Conservation (phyloP, 73 alveolate species). For the Paramecium octaurelia region DNA sequence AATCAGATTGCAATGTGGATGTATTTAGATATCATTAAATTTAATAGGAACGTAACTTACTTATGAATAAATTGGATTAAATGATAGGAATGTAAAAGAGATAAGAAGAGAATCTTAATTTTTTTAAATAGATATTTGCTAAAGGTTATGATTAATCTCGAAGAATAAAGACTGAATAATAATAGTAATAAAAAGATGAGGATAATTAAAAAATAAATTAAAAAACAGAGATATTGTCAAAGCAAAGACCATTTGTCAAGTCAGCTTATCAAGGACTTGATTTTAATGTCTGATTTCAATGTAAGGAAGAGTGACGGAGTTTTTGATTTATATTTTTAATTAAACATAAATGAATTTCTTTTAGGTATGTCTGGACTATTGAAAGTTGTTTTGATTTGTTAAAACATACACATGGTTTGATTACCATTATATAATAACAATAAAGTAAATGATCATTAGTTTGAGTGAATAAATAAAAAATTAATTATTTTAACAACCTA, state of each 20-base stretch:
- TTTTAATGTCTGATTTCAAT: not conserved
- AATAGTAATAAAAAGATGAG: not conserved
- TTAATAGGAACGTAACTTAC: not conserved
- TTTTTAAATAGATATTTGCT: not conserved
- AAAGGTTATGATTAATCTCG: conserved; percentile 3
- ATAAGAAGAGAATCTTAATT: conserved; percentile 1
- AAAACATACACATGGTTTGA: not conserved
- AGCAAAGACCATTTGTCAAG: conserved; percentile 10
- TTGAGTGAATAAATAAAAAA: not conserved
- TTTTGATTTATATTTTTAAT: not conserved
- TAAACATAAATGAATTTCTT: not conserved
- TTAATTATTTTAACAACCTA: not conserved
- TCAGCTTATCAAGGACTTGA: conserved; percentile 28
- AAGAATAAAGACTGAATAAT: not conserved
- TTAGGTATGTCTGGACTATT: not conserved
- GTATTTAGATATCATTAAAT: not conserved
- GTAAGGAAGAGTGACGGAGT: not conserved
- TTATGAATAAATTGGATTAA: not conserved
- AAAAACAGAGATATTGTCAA: not conserved
- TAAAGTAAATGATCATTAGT: not conserved
- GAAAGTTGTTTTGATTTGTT: not conserved
- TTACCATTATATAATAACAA: not conserved
- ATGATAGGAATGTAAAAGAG: not conserved
- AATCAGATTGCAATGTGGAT: not conserved
- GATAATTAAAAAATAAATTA: not conserved